Percentiles rank a stretch among this genome's conserved stretches.
These are phyloP conservation scores for Aspergillus saccharolyticus DNA, from an alignment of 495 filamentous ascomycete species.

Conservation along the genomic window DNA sequence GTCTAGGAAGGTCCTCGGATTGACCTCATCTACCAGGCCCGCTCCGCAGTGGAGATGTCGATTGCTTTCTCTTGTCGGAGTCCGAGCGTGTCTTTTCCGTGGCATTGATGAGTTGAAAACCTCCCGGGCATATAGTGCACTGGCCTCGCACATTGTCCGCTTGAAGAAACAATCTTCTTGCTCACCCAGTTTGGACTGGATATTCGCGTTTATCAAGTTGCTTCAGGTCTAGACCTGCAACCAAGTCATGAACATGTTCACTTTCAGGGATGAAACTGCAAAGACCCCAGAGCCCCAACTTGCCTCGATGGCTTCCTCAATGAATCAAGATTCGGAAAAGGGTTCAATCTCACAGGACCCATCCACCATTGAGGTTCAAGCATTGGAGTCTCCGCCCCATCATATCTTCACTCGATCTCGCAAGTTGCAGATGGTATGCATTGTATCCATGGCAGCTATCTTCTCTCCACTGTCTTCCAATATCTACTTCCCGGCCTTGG, in stretches of 20 bases:
- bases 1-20: conserved; percentile 4
- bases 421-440: conserved; percentile 9
- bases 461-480: conserved; percentile 68
- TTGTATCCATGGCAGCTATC: conserved; percentile 49
- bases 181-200: not conserved
- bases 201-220: not conserved
- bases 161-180: not conserved
- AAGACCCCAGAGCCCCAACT: conserved; percentile 4
- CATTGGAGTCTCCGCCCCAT: not conserved
- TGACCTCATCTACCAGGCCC: not conserved
- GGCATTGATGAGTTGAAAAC: not conserved
- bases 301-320: not conserved
- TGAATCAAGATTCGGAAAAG: conserved; percentile 1
- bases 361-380: conserved; percentile 2
- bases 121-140: conserved; percentile 2
- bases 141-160: not conserved
- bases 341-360: not conserved
- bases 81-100: not conserved
- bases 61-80: not conserved
- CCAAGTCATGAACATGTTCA: not conserved
- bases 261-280: not conserved
- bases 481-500: conserved; percentile 73
- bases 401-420: conserved; percentile 9
- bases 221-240: conserved; percentile 1
- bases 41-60: not conserved